phyloP scores from a whole-genome alignment of 164 flowering plant genomes.

The Pachysandra terminalis region DNA sequence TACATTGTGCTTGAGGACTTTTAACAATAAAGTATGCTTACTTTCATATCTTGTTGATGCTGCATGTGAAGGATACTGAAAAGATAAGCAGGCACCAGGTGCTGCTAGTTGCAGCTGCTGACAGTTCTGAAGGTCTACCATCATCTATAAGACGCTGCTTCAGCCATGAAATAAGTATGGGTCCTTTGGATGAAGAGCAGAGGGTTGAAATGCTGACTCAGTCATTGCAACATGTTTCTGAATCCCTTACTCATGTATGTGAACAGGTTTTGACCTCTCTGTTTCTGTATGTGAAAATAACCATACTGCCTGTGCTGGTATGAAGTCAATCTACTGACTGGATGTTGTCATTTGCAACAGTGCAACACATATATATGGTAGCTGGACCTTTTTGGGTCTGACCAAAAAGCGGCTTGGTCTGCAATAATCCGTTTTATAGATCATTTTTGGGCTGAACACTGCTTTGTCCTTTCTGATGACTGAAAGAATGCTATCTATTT shows the following conservation, averaged over 20 bases:
- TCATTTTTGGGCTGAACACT: neutral
- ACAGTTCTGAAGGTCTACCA: constrained; percentile 74
- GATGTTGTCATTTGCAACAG: too few species aligned
- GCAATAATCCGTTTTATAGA: neutral
- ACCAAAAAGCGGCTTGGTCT: neutral
- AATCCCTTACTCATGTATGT: constrained; percentile 50
- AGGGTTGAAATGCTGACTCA: constrained; percentile 69
- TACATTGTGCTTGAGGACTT: neutral
- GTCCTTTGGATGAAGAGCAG: constrained; percentile 74
- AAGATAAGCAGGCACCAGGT: constrained; percentile 37
- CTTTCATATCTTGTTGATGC: constrained; percentile 16
- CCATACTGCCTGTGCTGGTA: neutral
- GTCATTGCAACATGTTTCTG: constrained; percentile 46
- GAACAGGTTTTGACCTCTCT: neutral
- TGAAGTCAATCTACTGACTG: neutral
- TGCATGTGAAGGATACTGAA: constrained; percentile 36
- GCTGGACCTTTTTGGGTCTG: neutral
- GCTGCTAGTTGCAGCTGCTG: constrained; percentile 76
- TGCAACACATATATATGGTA: neutral
- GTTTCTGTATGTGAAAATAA: neutral
- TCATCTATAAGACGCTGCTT: constrained; percentile 83
- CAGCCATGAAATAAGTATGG: constrained; percentile 85
- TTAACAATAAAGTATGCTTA: constrained; percentile 2
- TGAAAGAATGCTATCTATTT: too few species aligned
- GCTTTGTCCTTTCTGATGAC: too few species aligned